Evolutionary conservation across 345 rosid genomes (phyloP).

Genomic region (Hibiscus tridactylites): DNA sequence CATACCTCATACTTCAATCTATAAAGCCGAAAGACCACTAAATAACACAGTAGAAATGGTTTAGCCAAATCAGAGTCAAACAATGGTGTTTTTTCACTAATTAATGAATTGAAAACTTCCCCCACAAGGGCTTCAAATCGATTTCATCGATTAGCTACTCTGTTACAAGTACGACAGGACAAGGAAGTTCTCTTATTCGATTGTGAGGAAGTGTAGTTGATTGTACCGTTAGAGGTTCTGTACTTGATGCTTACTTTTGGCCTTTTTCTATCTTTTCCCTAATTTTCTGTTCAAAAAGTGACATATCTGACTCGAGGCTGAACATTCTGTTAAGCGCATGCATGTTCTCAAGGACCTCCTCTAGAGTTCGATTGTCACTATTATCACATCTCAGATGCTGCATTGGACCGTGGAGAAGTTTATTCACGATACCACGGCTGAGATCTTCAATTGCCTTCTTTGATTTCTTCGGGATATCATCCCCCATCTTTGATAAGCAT

Average conservation of each 20-base stretch:
- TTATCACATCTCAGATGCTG: constrained; percentile 96
- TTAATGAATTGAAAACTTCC: constrained; percentile 21
- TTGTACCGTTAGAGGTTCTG: not conserved
- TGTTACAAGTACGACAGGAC: not conserved
- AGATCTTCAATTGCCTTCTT: constrained; percentile 81
- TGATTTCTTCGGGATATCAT: constrained; percentile 74
- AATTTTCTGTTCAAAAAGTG: constrained; percentile 71
- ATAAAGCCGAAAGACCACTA: constrained; percentile 6
- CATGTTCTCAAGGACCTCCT: constrained; percentile 90
- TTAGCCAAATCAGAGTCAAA: constrained; percentile 14
- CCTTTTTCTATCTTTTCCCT: constrained; percentile 62
- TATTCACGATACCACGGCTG: constrained; percentile 86
- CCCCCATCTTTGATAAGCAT: constrained; percentile 91
- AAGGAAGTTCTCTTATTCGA: constrained; percentile 20
- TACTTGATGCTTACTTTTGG: constrained; percentile 28
- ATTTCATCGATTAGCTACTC: not conserved
- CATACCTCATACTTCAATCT: constrained; percentile 14
- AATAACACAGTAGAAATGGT: constrained; percentile 3
- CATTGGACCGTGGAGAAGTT: constrained; percentile 97
- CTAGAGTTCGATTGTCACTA: constrained; percentile 59
- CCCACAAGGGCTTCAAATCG: constrained; percentile 13
- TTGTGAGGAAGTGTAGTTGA: constrained; percentile 2
- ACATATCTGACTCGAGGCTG: constrained; percentile 66
- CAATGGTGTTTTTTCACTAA: constrained; percentile 11
- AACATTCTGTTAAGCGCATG: constrained; percentile 93